Base-by-base conservation (phyloP, 2,329 filamentous ascomycete species). In the Talaromyces islandicus region DNA sequence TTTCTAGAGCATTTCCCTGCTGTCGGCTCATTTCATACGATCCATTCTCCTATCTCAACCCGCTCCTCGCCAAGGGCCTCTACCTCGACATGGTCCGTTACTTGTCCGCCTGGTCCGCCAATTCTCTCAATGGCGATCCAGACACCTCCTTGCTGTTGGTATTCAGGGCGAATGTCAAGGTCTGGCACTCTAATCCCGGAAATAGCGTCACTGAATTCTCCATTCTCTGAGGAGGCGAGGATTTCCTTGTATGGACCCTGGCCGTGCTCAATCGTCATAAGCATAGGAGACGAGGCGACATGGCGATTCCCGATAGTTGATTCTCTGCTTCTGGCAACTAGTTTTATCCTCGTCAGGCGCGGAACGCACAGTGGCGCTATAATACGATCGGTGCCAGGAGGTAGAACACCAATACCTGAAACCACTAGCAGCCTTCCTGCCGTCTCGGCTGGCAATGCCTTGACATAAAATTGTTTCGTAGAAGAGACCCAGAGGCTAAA, bases 91-190 rank as follows among this genome's bases (percentile, higher is more conserved):
- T 74, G 71, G 59, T 78, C 76, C 58, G 76, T 72, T 11, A 77
- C 73, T 60, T 78, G 75, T 82, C 85, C 80, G 5, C 76, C 75
- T 51, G 79, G 79, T 11, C 82, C 83, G n/a, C 86, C 89, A 68
- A 93, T 83, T 64, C 89, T 83, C 74, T 97, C 92, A 48, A 97
- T 78, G 6, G 96, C 88, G 57, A 97, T 78, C 88, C 89, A 95
- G 60, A 92, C 72, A 19, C 87, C 87, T 21, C 83, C 82, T 10
- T 75, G 75, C 30, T 75, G 75, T 60, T 80, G 77, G 64, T 83
- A 74, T n/a, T 78, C 81, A 0, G 90, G 88, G 51, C 86, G 85
- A 48, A 96, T 75, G 74, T 95, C 88, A 56, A 95, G 82, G 64
- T 93, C 88, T 14, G 85, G 80, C 1, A 89, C 89, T 54, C 90